Evolutionary conservation across 2,329 filamentous ascomycete genomes (phyloP).

Genomic region (Trichoderma aggressivum): DNA sequence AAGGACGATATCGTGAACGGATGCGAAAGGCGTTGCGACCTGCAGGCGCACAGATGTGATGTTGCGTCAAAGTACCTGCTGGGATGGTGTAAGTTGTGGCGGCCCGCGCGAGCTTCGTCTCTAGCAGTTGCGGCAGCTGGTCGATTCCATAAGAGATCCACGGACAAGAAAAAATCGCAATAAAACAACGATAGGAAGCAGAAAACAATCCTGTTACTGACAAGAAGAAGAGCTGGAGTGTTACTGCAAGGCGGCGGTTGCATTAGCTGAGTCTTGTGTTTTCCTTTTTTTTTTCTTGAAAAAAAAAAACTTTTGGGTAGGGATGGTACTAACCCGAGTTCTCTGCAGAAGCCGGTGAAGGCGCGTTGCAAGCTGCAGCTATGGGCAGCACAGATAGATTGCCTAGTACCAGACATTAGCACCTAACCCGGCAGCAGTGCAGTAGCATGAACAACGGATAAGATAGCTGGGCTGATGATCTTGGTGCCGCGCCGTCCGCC

Average conservation of each 20-base stretch:
- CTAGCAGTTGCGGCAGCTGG: not conserved
- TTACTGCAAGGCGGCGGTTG: not conserved
- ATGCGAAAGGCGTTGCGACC: not conserved
- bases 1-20: not conserved
- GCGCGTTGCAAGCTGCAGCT: conserved; percentile 6
- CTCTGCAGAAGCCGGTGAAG: conserved; percentile 7
- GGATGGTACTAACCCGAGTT: not conserved
- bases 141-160: not conserved
- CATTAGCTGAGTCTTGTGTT: conserved; percentile 2
- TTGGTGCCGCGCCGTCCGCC: not conserved
- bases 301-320: not conserved
- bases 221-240: not conserved
- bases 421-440: not conserved
- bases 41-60: not conserved
- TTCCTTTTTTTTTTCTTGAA: not conserved
- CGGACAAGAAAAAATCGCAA: not conserved
- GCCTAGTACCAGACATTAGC: not conserved
- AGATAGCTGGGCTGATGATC: conserved; percentile 7
- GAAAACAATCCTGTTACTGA: not conserved
- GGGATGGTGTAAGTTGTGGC: conserved; percentile 4
- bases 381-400: not conserved
- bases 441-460: not conserved
- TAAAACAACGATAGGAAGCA: not conserved
- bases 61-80: not conserved
- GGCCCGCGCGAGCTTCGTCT: not conserved